Percentiles rank a stretch among this genome's conserved stretches.
Evolutionary conservation across 495 filamentous ascomycete genomes (phyloP).

Genomic region (Hypoxylon trugodes): DNA sequence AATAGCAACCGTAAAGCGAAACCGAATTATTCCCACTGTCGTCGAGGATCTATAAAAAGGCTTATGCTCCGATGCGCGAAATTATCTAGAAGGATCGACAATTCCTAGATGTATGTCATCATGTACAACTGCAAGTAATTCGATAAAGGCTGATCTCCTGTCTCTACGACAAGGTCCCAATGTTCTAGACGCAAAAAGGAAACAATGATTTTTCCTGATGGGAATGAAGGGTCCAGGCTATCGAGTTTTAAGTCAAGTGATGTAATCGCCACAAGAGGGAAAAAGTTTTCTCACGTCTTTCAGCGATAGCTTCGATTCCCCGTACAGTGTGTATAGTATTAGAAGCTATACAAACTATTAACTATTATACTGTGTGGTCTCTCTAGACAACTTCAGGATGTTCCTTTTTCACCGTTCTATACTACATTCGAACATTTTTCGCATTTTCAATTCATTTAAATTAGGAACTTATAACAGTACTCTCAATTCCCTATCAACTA

Average conservation of each 20-base stretch:
- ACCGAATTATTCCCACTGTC: too few species aligned
- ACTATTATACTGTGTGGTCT: slow-evolving; percentile 4
- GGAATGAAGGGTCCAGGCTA: slow-evolving; percentile 8
- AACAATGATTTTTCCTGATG: neutral
- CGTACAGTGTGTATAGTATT: slow-evolving; percentile 22
- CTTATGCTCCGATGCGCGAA: slow-evolving; percentile 11
- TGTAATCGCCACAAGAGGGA: slow-evolving; percentile 29
- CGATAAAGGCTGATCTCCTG: neutral
- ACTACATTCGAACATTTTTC: neutral
- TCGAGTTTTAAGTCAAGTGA: slow-evolving; percentile 6
- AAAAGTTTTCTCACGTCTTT: slow-evolving; percentile 14
- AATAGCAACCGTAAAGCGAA: too few species aligned
- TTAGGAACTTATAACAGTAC: too few species aligned
- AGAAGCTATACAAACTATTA: neutral
- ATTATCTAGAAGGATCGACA: slow-evolving; percentile 12
- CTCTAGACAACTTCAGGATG: too few species aligned
- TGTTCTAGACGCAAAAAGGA: slow-evolving; percentile 1
- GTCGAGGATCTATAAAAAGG: too few species aligned
- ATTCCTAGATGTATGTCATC: slow-evolving; percentile 8
- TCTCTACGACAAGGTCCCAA: neutral
- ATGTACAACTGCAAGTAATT: slow-evolving; percentile 20
- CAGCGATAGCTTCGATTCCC: slow-evolving; percentile 1
- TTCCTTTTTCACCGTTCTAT: too few species aligned
- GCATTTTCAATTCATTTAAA: neutral
- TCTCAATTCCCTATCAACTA: too few species aligned